Conservation (phyloP, 2,329 filamentous ascomycete species). For the Colletotrichum filicis region DNA sequence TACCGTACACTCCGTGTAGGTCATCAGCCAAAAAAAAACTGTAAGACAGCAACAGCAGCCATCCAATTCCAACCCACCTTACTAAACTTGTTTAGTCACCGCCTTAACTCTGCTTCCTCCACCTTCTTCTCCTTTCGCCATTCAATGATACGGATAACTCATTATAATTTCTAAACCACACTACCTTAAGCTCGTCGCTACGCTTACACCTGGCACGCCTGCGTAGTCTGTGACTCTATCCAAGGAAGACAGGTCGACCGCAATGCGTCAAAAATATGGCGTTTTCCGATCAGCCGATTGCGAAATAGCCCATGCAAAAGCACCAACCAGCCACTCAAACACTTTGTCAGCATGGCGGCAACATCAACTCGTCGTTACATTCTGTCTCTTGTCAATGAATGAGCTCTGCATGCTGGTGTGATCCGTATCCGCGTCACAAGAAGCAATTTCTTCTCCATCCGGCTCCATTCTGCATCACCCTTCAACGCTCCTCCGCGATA, state of each 20-base stretch:
- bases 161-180: background rate
- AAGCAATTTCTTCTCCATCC: background rate
- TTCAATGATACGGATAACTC: background rate
- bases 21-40: background rate
- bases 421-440: slow-evolving; percentile 25
- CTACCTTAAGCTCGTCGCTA: slow-evolving; percentile 3
- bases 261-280: slow-evolving; percentile 29
- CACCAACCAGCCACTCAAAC: slow-evolving; percentile 11
- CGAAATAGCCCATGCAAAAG: slow-evolving; percentile 22
- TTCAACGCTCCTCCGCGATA: background rate
- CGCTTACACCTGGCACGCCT: background rate
- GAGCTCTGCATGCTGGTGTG: background rate
- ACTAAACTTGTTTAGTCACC: background rate
- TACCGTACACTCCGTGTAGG: too few species aligned
- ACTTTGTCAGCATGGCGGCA: background rate
- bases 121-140: slow-evolving; percentile 27
- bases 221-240: background rate
- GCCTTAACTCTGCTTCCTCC: slow-evolving; percentile 1
- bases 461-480: slow-evolving; percentile 10
- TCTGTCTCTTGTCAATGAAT: background rate
- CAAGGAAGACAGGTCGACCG: slow-evolving; percentile 4
- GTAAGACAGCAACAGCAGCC: background rate
- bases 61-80: background rate
- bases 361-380: background rate
- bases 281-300: slow-evolving; percentile 28